Evolutionary conservation across 192 early-diverging fungal species (phyloP).

Genomic region (Mortierella alpina): DNA sequence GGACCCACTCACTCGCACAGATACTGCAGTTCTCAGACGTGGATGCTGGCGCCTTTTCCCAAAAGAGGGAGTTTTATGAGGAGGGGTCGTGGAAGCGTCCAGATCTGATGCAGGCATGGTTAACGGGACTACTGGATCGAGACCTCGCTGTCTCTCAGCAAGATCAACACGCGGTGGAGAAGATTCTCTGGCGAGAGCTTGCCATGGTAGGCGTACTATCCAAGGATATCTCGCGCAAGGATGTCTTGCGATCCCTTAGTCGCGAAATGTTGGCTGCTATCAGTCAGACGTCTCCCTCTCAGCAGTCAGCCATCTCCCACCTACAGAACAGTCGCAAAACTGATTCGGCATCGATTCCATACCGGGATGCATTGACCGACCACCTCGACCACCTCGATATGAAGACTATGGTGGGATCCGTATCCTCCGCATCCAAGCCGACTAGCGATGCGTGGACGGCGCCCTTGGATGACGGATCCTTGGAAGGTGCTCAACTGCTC

Average conservation of each 20-base stretch:
- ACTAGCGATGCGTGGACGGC: neutral
- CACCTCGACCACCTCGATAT: neutral
- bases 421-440: too few species aligned
- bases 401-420: neutral
- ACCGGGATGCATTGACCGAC: constrained; percentile 23
- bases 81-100: constrained; percentile 3
- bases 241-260: constrained; percentile 21
- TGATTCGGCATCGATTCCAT: neutral
- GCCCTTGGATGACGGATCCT: neutral
- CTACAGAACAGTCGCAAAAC: neutral
- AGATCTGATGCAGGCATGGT: constrained; percentile 20
- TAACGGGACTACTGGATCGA: constrained; percentile 3
- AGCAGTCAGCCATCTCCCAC: neutral
- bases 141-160: neutral
- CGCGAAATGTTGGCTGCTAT: neutral
- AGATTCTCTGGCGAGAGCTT: constrained; percentile 35
- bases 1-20: neutral
- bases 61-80: constrained; percentile 23
- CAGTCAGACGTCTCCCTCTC: neutral
- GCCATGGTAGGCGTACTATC: constrained; percentile 32
- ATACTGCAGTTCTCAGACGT: constrained; percentile 8
- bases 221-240: constrained; percentile 2
- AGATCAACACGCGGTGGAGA: neutral
- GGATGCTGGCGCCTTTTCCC: constrained; percentile 4
- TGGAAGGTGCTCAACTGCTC: constrained; percentile 3